Conservation (phyloP, 164 flowering plant genomes). For the Stephania cephalantha region DNA sequence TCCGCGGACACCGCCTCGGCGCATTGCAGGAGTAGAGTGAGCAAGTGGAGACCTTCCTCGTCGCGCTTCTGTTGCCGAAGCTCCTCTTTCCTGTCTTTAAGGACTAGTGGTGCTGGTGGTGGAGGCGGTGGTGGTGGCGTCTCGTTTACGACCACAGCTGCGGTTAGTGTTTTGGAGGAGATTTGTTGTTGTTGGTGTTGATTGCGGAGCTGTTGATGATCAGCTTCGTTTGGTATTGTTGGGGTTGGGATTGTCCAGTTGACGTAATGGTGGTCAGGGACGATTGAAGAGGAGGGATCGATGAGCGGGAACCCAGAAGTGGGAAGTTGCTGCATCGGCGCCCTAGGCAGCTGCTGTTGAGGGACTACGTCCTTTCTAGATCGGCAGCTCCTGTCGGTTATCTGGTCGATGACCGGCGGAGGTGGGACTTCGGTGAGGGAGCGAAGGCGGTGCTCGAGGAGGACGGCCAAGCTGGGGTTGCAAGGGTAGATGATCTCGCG, state of each 20-base stretch:
- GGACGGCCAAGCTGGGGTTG: slow-evolving; percentile 70
- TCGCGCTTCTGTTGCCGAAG: slow-evolving; percentile 53
- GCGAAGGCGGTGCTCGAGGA: slow-evolving; percentile 72
- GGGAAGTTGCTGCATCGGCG: no score
- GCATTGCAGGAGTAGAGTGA: slow-evolving; percentile 84
- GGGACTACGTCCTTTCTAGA: slow-evolving; percentile 18
- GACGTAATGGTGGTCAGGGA: slow-evolving; percentile 17
- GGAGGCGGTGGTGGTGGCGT: no score
- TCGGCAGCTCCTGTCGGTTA: slow-evolving; percentile 13
- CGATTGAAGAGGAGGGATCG: slow-evolving; percentile 14
- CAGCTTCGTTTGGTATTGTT: slow-evolving; percentile 10
- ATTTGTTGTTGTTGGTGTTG: not conserved
- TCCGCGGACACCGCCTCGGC: slow-evolving; percentile 89
- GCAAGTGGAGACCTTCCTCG: slow-evolving; percentile 84
- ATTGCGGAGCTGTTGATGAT: slow-evolving; percentile 13
- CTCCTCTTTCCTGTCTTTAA: slow-evolving; percentile 53
- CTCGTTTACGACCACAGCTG: no score
- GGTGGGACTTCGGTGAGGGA: slow-evolving; percentile 33
- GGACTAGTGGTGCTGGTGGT: no score
- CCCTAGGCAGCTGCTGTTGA: not conserved
- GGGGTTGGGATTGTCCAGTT: slow-evolving; percentile 27
- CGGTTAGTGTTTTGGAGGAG: no score
- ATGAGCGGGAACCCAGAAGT: slow-evolving; percentile 22
- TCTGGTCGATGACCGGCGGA: slow-evolving; percentile 14
- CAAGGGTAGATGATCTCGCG: slow-evolving; percentile 86